Evolutionary conservation across 225 moss, liverwort and hornwort genomes (phyloP).

Genomic region (Sphagnum tenellum): DNA sequence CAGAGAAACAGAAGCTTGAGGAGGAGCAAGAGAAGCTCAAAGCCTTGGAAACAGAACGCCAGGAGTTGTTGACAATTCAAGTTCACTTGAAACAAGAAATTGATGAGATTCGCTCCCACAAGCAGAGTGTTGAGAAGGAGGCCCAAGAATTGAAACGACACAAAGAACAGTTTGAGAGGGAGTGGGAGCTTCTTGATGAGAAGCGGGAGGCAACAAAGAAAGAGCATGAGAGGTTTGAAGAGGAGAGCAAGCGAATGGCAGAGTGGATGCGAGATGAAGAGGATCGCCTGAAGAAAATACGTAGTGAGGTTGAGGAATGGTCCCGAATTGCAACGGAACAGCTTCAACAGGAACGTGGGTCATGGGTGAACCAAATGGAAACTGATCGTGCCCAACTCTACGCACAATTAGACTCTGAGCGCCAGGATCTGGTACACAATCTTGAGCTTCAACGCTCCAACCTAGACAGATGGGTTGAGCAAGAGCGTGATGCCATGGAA

Average conservation of each 20-base stretch:
- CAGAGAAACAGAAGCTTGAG: slow-evolving; percentile 63
- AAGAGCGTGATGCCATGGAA: slow-evolving; percentile 62
- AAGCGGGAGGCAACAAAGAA: slow-evolving; percentile 77
- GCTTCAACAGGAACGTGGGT: slow-evolving; percentile 70
- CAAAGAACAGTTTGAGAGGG: slow-evolving; percentile 81
- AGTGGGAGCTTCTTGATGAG: slow-evolving; percentile 95
- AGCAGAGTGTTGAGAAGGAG: slow-evolving; percentile 64
- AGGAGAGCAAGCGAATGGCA: slow-evolving; percentile 77
- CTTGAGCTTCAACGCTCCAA: slow-evolving; percentile 74
- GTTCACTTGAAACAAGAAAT: slow-evolving; percentile 83
- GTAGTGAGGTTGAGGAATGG: slow-evolving; percentile 66
- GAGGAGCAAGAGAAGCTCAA: slow-evolving; percentile 82
- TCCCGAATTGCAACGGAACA: slow-evolving; percentile 61
- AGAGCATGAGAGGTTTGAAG: slow-evolving; percentile 70
- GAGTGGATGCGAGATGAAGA: slow-evolving; percentile 86
- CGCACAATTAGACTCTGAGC: slow-evolving; percentile 66
- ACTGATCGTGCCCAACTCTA: slow-evolving; percentile 79
- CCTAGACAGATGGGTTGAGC: slow-evolving; percentile 69
- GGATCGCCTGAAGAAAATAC: slow-evolving; percentile 61
- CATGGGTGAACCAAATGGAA: slow-evolving; percentile 68
- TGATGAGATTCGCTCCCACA: slow-evolving; percentile 81
- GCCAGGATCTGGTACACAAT: slow-evolving; percentile 67
- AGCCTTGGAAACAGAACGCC: slow-evolving; percentile 74
- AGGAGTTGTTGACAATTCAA: slow-evolving; percentile 62
- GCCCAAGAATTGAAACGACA: slow-evolving; percentile 76